Base-by-base conservation (phyloP, 305 asterid genomes). In the Rubia peregrina region DNA sequence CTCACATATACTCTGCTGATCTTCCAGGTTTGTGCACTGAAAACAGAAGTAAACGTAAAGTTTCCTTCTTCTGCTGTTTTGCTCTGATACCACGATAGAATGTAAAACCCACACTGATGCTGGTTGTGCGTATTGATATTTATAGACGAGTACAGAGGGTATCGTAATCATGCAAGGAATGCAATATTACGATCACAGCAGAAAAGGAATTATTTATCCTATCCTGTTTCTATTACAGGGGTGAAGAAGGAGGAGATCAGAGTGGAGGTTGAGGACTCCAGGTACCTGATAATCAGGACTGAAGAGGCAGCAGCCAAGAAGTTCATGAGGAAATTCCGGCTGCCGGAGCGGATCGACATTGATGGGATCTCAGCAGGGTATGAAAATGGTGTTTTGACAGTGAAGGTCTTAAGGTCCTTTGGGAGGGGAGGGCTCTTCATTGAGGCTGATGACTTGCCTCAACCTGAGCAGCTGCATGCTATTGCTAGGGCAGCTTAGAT, bases 401-500 rank as follows among this genome's bases (percentile, higher is more conserved):
- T 89, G 7, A 86, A 66, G 61, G 90, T 89, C 71, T 91, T 94
- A 0, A 86, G 91, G 73, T 63, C 83, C 48, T 80, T 73, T 33
- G 82, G 83, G 21, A 83, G 89, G 60, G 81, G 85, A 81, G 85
- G 84, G 9, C 79, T 87, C 69, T 68, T 78, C 65, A 74, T 89
- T 59, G 77, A 83, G 6, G 83, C 88, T 19, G 76, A 76, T 46
- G 87, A 83, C 24, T 61, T 71, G 76, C 82, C 81, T 36, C 63
- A 73, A 12, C 80, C 80, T 42, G 68, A 73, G 9, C 65, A 7
- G 41, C 17, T 70, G 49, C 71, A 79, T 68, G 70, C 74, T 75
- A 81, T 81, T 71, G 95, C 95, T 40, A 84, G 90, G 71, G 96
- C 96, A 61, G 96, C 96, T 80, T 87, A 81, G 81, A 16, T 53